A percentile compares a stretch with the other conserved stretches of the same genome.
These are phyloP conservation scores for Lentinus brumalis DNA, from an alignment of 768 basidiomycete species.

Conservation along the genomic window DNA sequence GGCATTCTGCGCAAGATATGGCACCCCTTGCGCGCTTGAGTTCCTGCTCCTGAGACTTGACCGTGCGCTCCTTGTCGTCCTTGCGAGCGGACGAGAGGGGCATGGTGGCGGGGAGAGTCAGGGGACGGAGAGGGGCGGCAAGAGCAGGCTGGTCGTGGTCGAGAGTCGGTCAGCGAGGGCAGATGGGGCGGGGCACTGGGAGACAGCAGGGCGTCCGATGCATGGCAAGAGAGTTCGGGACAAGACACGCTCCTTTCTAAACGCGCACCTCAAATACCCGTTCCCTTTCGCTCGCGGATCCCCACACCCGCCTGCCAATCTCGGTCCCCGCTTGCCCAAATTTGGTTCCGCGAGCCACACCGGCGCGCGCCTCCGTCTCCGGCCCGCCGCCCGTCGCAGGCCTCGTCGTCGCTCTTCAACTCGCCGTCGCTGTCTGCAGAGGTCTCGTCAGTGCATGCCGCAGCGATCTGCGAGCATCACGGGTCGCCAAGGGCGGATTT, in stretches of 20 bases:
- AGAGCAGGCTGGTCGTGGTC: background rate
- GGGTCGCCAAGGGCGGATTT: too few relatives aligned
- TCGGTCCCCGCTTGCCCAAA: too few relatives aligned
- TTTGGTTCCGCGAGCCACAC: too few relatives aligned
- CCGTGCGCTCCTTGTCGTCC: slow-evolving; percentile 26
- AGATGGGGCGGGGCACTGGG: background rate
- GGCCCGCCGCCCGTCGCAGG: too few relatives aligned
- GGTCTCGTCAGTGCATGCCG: too few relatives aligned
- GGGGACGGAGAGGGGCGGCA: slow-evolving; percentile 6
- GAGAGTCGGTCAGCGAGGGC: background rate
- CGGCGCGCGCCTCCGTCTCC: too few relatives aligned
- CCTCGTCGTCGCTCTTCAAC: too few relatives aligned
- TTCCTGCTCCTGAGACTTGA: slow-evolving; percentile 54
- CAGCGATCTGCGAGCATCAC: too few relatives aligned
- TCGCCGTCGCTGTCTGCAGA: too few relatives aligned
- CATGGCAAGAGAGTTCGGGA: background rate
- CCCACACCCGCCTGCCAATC: too few relatives aligned
- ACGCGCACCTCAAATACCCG: background rate
- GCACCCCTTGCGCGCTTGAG: slow-evolving; percentile 72
- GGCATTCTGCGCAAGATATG: slow-evolving; percentile 80
- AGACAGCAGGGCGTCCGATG: slow-evolving; percentile 2
- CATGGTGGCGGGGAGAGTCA: slow-evolving; percentile 13
- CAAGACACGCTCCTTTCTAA: background rate
- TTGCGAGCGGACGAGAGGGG: slow-evolving; percentile 24
- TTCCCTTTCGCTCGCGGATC: too few relatives aligned